Evolutionary conservation across 257 asterid genomes (phyloP).

Genomic region (Solanum acaule): DNA sequence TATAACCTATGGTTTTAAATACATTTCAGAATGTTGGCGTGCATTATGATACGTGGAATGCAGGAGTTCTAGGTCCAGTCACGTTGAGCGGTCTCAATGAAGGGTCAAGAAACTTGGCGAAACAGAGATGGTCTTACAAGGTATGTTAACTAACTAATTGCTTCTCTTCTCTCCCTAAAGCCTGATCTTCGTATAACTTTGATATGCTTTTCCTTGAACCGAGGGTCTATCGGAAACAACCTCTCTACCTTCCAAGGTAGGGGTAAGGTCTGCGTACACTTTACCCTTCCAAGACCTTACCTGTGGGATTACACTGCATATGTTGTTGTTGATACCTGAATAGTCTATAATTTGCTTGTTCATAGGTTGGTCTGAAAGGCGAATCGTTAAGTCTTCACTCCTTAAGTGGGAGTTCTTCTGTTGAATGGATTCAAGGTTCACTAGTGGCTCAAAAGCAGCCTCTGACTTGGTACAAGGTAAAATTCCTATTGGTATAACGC

Average conservation of each 20-base stretch:
- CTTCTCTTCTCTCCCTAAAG: not conserved
- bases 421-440: slow-evolving; percentile 61
- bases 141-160: slow-evolving; percentile 12
- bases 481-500: not conserved
- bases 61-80: slow-evolving; percentile 88
- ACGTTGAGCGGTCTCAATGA: slow-evolving; percentile 62
- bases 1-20: not conserved
- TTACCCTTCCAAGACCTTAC: not conserved
- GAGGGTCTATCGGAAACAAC: not conserved
- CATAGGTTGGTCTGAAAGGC: slow-evolving; percentile 77
- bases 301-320: not conserved
- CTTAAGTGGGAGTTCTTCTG: slow-evolving; percentile 60
- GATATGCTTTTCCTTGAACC: not conserved
- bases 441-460: slow-evolving; percentile 64
- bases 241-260: not conserved
- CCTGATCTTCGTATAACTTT: not conserved
- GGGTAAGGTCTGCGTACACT: too few species aligned
- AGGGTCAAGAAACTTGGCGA: slow-evolving; percentile 72
- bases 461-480: slow-evolving; percentile 94
- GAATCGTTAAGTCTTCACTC: slow-evolving; percentile 48
- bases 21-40: slow-evolving; percentile 61
- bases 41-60: slow-evolving; percentile 73
- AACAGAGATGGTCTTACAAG: slow-evolving; percentile 83
- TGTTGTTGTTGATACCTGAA: not conserved
- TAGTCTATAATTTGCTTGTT: not conserved